A percentile compares a stretch with the other conserved stretches of the same genome.
Conservation (phyloP, 257 asterid genomes). For the Solanum corneliomulleri region DNA sequence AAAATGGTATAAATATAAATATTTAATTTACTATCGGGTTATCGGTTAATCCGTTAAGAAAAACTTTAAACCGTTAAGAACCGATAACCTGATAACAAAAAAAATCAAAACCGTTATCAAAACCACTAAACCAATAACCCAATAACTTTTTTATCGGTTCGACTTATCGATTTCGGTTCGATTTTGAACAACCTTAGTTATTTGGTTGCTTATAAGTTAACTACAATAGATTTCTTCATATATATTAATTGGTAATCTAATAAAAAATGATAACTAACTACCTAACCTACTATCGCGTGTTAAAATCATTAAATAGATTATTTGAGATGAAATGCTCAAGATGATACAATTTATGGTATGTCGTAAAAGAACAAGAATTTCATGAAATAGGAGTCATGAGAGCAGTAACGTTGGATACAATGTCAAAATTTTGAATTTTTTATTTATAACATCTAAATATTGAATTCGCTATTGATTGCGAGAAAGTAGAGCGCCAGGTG, state of each 20-base stretch:
- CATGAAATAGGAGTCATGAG: not conserved
- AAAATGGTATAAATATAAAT: no score
- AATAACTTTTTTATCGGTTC: no score
- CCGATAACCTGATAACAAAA: no score
- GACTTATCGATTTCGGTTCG: no score
- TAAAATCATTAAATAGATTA: not conserved
- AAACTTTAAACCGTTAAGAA: no score
- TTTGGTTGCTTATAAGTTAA: not conserved
- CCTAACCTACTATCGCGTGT: not conserved
- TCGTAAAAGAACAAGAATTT: not conserved
- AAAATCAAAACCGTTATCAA: no score
- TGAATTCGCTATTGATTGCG: not conserved
- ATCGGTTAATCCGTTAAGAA: no score
- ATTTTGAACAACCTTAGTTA: no score
- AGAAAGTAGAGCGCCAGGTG: not conserved
- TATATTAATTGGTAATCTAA: not conserved
- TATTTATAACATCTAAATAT: not conserved
- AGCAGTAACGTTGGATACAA: accelerated
- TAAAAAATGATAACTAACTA: not conserved
- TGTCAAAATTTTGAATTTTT: not conserved
- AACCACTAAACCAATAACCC: no score
- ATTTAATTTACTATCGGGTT: no score
- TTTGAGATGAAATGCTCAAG: not conserved
- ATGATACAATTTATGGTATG: not conserved
- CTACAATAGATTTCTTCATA: not conserved